phyloP scores from a whole-genome alignment of 2,329 filamentous ascomycete species.

The Diaporthe capsici region DNA sequence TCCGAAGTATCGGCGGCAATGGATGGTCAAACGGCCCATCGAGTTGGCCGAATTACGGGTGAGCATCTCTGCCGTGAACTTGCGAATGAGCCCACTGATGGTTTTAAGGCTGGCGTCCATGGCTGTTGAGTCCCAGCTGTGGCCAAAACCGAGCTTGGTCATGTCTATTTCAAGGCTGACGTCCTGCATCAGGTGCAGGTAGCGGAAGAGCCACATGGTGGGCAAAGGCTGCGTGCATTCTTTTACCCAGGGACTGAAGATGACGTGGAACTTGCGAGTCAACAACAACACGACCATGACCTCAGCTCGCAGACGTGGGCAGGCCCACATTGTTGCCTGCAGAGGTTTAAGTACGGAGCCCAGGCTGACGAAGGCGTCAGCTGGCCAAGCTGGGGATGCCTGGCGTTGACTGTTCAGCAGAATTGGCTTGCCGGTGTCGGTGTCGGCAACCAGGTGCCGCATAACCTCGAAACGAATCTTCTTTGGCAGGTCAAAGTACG shows the following conservation, averaged over 20 bases:
- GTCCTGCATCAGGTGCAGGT: conserved; percentile 53
- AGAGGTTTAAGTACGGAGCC: conserved; percentile 46
- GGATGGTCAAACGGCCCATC: conserved; percentile 50
- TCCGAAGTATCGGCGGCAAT: conserved; percentile 54
- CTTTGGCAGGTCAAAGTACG: conserved; percentile 46
- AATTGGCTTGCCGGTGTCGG: conserved; percentile 44
- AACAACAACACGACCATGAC: conserved; percentile 54
- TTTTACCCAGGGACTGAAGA: conserved; percentile 55
- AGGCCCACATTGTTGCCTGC: conserved; percentile 48
- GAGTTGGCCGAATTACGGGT: conserved; percentile 46
- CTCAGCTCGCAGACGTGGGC: conserved; percentile 54
- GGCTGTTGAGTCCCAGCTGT: conserved; percentile 43
- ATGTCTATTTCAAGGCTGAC: conserved; percentile 59
- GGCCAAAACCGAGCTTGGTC: conserved; percentile 53
- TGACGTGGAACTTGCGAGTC: conserved; percentile 54
- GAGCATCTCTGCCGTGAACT: conserved; percentile 47
- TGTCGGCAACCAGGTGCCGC: conserved; percentile 42
- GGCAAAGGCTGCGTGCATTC: conserved; percentile 52
- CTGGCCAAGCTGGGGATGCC: conserved; percentile 53
- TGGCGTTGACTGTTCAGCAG: conserved; percentile 49
- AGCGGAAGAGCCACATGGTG: conserved; percentile 52
- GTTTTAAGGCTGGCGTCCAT: conserved; percentile 47
- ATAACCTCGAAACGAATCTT: conserved; percentile 45
- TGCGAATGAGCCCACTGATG: conserved; percentile 47
- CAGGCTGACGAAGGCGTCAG: conserved; percentile 52